A percentile compares a stretch with the other conserved stretches of the same genome.
phyloP scores from a whole-genome alignment of 768 basidiomycete genomes.

The Hydnum rufescens region DNA sequence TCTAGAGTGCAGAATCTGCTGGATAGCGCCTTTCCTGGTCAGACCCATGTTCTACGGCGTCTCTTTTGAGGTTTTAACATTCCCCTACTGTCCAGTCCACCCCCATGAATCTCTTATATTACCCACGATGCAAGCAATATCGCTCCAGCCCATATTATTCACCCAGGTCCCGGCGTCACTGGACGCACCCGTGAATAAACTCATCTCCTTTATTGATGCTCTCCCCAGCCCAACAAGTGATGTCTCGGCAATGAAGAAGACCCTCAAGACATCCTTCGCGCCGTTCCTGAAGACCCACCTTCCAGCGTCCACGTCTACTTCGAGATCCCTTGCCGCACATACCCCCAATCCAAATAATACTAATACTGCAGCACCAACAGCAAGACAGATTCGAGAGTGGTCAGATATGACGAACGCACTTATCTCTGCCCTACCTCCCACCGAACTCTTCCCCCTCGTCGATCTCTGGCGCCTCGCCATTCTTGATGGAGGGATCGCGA shows the following conservation, averaged over 20 bases:
- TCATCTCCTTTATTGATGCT: constrained; percentile 42
- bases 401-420: constrained; percentile 27
- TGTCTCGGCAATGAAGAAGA: constrained; percentile 23
- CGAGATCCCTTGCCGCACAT: neutral
- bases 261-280: constrained; percentile 28
- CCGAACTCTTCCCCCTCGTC: constrained; percentile 55
- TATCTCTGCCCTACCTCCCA: constrained; percentile 25
- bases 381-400: constrained; percentile 9
- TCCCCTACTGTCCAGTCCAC: constrained; percentile 65
- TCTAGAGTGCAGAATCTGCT: neutral
- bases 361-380: too few relatives aligned
- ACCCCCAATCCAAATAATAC: neutral
- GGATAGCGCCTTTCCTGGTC: constrained; percentile 40
- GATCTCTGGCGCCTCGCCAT: constrained; percentile 70
- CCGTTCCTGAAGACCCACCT: constrained; percentile 50
- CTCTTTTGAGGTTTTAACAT: constrained; percentile 38
- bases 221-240: constrained; percentile 13
- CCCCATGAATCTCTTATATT: constrained; percentile 43
- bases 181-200: constrained; percentile 40
- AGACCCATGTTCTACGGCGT: constrained; percentile 38
- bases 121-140: constrained; percentile 38
- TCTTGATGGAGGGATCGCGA: constrained; percentile 37
- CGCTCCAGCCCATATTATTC: constrained; percentile 59
- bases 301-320: constrained; percentile 13
- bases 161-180: constrained; percentile 42